Evolutionary conservation across 768 basidiomycete species (phyloP).

Genomic region (Sarcomyxa edulis): DNA sequence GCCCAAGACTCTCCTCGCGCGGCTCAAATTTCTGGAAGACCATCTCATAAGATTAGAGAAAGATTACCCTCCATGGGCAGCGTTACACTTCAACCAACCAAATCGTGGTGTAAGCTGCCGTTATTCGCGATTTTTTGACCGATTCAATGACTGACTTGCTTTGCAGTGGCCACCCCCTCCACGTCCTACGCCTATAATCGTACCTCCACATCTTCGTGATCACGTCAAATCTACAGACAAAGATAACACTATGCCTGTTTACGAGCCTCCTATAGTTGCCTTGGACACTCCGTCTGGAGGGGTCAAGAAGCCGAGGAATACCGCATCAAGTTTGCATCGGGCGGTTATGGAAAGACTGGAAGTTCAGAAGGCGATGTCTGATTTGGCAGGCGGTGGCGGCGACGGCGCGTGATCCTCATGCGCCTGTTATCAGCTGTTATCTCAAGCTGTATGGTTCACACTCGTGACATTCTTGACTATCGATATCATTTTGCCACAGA

Average conservation of each 20-base stretch:
- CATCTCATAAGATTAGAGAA: constrained; percentile 73
- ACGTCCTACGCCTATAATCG: constrained; percentile 70
- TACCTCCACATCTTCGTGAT: constrained; percentile 71
- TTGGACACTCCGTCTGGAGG: not conserved
- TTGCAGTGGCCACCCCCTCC: constrained; percentile 81
- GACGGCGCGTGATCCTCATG: not conserved
- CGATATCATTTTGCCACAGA: too few species aligned
- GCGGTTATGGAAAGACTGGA: constrained; percentile 53
- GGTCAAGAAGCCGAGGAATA: not conserved
- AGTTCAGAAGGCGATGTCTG: constrained; percentile 48
- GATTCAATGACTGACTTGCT: constrained; percentile 1
- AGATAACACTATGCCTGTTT: too few species aligned
- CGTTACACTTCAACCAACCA: constrained; percentile 85
- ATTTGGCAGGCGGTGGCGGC: constrained; percentile 13
- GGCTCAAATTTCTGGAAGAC: constrained; percentile 69
- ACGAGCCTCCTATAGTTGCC: not conserved
- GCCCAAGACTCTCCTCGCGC: constrained; percentile 57
- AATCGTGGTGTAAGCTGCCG: constrained; percentile 61
- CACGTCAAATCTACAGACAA: too few species aligned
- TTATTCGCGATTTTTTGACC: constrained; percentile 3
- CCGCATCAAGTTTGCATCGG: constrained; percentile 44
- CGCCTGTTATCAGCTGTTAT: too few species aligned
- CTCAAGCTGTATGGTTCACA: too few species aligned
- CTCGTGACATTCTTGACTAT: too few species aligned
- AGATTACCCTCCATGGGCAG: constrained; percentile 85